Evolutionary conservation across 2,329 filamentous ascomycete species (phyloP).

Genomic region (Fonsecaea multimorphosa): DNA sequence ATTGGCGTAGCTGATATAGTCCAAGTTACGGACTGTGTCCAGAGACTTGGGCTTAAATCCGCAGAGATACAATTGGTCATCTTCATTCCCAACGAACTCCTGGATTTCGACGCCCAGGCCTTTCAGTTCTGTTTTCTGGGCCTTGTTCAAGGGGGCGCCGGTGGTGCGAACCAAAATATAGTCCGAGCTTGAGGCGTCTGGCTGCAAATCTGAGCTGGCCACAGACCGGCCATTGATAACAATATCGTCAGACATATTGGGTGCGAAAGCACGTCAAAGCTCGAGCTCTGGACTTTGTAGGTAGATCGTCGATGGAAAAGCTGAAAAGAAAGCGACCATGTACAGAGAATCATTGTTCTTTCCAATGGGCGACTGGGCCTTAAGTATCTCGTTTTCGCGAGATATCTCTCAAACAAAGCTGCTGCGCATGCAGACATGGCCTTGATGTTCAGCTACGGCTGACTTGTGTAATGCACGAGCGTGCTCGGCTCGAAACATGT

Average conservation of each 20-base stretch:
- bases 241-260: conserved; percentile 1
- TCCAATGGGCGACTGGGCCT: neutral
- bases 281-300: neutral
- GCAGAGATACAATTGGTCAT: conserved; percentile 1
- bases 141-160: neutral
- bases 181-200: neutral
- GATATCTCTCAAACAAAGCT: neutral
- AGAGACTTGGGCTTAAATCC: neutral
- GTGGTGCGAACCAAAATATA: conserved; percentile 7
- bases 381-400: neutral
- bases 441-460: neutral
- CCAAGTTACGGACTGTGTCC: neutral
- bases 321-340: neutral
- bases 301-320: neutral
- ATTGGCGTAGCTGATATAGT: neutral
- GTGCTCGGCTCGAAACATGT: neutral
- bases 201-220: neutral
- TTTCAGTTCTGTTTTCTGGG: neutral
- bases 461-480: neutral
- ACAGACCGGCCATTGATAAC: neutral
- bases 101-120: neutral
- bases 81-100: neutral
- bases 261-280: neutral
- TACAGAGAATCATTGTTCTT: neutral
- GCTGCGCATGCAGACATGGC: neutral